Evolutionary conservation across 1,139 yeast species (phyloP).

Genomic region (Blastobotrys buckinghamii): DNA sequence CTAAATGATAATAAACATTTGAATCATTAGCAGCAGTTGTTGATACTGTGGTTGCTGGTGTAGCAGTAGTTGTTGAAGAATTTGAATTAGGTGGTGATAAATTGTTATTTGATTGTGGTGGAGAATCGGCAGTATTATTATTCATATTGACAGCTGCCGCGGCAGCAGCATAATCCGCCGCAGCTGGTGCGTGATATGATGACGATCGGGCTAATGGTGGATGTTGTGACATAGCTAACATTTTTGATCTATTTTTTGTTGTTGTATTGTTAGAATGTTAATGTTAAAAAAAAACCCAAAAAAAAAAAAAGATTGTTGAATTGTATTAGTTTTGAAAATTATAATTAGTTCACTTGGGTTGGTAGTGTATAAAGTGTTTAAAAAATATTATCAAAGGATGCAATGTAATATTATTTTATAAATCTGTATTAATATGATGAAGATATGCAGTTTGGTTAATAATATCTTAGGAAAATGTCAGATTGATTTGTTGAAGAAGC

Average conservation of each 20-base stretch:
- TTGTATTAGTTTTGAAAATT: too few relatives aligned
- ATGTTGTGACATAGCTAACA: conserved; percentile 12
- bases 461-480: too few relatives aligned
- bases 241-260: background rate
- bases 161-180: background rate
- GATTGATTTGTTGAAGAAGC: too few relatives aligned
- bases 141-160: background rate
- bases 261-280: background rate
- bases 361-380: too few relatives aligned
- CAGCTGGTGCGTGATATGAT: background rate
- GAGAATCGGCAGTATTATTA: background rate
- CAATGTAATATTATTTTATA: too few relatives aligned
- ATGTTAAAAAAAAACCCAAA: background rate
- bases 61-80: background rate
- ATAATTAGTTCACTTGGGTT: too few relatives aligned
- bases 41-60: background rate
- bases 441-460: too few relatives aligned
- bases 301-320: background rate
- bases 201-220: conserved; percentile 6
- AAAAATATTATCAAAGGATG: too few relatives aligned
- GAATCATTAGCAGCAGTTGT: background rate
- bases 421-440: too few relatives aligned
- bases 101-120: background rate
- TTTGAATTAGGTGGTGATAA: background rate
- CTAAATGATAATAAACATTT: conserved; percentile 14